These are phyloP conservation scores for Aspergillus ochraceus DNA, from an alignment of 2,329 filamentous ascomycete genomes.

Conservation along the genomic window DNA sequence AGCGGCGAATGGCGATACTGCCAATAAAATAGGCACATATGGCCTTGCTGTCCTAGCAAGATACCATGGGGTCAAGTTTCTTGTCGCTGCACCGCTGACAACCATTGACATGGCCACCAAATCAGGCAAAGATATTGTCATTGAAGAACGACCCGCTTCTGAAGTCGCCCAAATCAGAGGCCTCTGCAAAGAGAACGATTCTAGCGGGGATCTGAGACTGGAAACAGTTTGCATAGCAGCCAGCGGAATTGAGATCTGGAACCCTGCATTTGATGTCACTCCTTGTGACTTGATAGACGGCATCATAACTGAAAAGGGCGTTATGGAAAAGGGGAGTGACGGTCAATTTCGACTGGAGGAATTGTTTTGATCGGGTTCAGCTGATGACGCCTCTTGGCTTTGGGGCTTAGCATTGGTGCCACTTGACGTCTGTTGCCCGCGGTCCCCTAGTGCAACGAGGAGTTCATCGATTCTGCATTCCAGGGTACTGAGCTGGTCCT, in stretches of 20 bases:
- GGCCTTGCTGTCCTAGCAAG: conserved; percentile 84
- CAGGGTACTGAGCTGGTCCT: conserved; percentile 54
- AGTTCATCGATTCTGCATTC: conserved; percentile 51
- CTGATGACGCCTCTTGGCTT: conserved; percentile 2
- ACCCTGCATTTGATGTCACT: conserved; percentile 95
- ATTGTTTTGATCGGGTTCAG: conserved; percentile 24
- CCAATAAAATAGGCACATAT: conserved; percentile 98
- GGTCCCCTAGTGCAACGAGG: conserved; percentile 7
- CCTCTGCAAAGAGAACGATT: conserved; percentile 62
- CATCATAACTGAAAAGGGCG: conserved; percentile 88
- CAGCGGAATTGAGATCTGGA: conserved; percentile 82
- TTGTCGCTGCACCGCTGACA: conserved; percentile 91
- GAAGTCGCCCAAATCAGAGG: conserved; percentile 87
- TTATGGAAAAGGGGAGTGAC: conserved; percentile 71
- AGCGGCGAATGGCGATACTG: conserved; percentile 93
- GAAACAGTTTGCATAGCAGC: conserved; percentile 78
- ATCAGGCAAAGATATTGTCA: conserved; percentile 77
- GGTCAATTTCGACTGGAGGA: conserved; percentile 65
- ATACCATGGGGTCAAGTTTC: conserved; percentile 86
- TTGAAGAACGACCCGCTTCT: conserved; percentile 78
- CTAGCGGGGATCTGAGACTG: conserved; percentile 44
- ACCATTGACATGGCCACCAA: conserved; percentile 84
- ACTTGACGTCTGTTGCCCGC: neutral
- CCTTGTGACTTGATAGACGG: conserved; percentile 86
- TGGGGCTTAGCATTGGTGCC: neutral